These are phyloP conservation scores for Saccharomyces eubayanus DNA, from an alignment of 805 yeast species.

Conservation along the genomic window DNA sequence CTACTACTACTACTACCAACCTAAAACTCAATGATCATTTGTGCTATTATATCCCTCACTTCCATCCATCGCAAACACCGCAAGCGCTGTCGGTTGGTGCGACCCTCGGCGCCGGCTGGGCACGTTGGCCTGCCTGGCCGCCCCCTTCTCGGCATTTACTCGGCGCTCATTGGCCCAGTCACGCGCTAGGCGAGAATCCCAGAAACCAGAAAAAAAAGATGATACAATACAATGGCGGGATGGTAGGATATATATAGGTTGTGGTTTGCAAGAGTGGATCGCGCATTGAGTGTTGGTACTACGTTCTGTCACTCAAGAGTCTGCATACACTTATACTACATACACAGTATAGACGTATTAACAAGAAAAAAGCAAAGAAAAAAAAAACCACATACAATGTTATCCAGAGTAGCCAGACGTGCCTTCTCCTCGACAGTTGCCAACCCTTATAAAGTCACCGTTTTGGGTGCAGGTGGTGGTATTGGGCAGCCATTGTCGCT, in stretches of 20 bases:
- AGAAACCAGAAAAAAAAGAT: neutral
- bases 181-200: neutral
- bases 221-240: neutral
- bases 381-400: conserved; percentile 33
- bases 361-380: neutral
- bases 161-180: neutral
- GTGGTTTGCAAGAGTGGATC: neutral
- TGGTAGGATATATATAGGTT: neutral
- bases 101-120: neutral
- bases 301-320: neutral
- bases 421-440: conserved; percentile 60
- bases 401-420: conserved; percentile 49
- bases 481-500: conserved; percentile 87
- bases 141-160: neutral
- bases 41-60: neutral
- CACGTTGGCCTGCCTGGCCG: neutral
- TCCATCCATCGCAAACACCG: neutral
- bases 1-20: too few relatives aligned
- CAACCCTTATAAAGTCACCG: conserved; percentile 69
- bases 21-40: too few relatives aligned
- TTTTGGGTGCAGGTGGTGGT: conserved; percentile 86
- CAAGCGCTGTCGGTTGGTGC: neutral
- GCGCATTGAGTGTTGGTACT: neutral
- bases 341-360: neutral
- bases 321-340: neutral